Percentiles rank a stretch among this genome's conserved stretches.
These are phyloP conservation scores for Ramalina intermedia DNA, from an alignment of 495 filamentous ascomycete species.

Conservation along the genomic window DNA sequence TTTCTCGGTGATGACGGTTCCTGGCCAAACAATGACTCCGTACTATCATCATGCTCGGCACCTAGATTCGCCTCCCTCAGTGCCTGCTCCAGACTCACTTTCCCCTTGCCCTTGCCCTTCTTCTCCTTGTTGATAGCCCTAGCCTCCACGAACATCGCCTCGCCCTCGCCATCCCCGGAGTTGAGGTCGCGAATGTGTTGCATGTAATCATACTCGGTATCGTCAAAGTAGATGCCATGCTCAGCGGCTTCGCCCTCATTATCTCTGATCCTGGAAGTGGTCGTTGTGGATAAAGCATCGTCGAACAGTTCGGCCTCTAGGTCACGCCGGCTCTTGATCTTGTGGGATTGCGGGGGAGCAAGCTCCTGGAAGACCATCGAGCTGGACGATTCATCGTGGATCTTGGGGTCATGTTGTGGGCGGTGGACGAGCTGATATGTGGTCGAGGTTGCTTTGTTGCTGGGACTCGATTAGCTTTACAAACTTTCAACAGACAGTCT, in stretches of 20 bases:
- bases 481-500: no score
- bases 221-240: constrained; percentile 77
- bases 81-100: constrained; percentile 75
- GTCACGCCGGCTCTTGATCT: constrained; percentile 53
- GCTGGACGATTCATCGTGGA: constrained; percentile 54
- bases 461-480: constrained; percentile 18
- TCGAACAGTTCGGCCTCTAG: constrained; percentile 64
- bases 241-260: constrained; percentile 96
- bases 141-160: constrained; percentile 68
- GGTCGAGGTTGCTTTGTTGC: constrained; percentile 85
- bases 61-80: constrained; percentile 51
- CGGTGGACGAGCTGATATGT: constrained; percentile 91
- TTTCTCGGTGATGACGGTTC: constrained; percentile 60
- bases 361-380: constrained; percentile 17
- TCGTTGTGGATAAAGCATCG: constrained; percentile 22
- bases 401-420: constrained; percentile 89
- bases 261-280: constrained; percentile 37
- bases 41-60: constrained; percentile 34
- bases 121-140: constrained; percentile 36
- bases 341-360: constrained; percentile 31
- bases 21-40: constrained; percentile 38
- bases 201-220: constrained; percentile 97
- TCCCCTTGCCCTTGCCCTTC: constrained; percentile 51
- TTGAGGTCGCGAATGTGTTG: constrained; percentile 89
- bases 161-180: constrained; percentile 40